Evolutionary conservation across 2,329 filamentous ascomycete species (phyloP).

Genomic region (Colletotrichum godetiae): DNA sequence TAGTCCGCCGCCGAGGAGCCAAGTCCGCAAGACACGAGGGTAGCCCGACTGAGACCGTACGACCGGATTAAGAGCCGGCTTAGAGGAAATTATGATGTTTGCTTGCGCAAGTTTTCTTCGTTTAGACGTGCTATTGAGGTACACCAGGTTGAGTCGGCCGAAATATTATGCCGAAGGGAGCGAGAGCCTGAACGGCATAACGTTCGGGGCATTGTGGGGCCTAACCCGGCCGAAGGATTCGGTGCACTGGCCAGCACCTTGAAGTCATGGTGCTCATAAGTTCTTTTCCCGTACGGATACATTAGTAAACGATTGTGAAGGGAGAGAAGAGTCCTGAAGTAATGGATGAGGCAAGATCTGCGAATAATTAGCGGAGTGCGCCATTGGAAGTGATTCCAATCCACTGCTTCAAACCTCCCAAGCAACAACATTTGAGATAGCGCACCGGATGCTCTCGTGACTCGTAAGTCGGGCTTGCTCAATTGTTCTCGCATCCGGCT

Average conservation of each 20-base stretch:
- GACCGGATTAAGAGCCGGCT: neutral
- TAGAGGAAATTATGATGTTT: no score
- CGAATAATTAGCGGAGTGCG: neutral
- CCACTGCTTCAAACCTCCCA: neutral
- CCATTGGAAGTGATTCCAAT: neutral
- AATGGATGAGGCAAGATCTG: neutral
- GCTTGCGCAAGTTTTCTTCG: no score
- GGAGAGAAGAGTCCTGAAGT: neutral
- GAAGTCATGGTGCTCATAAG: no score
- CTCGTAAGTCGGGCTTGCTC: neutral
- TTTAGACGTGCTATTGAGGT: no score
- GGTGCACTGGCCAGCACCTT: neutral
- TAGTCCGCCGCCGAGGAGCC: neutral
- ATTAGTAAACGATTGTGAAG: neutral
- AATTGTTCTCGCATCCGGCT: neutral
- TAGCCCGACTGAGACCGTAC: neutral
- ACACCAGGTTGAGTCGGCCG: slow-evolving; percentile 10
- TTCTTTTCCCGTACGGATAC: no score
- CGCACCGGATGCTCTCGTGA: neutral
- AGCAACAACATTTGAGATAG: neutral
- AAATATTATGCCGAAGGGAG: slow-evolving; percentile 22
- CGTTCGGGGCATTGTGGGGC: slow-evolving; percentile 12
- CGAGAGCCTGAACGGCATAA: neutral
- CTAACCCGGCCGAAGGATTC: neutral
- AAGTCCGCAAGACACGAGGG: neutral